These are phyloP conservation scores for Syncephalastrum monosporum DNA, from an alignment of 371 early-diverging fungal genomes.

Conservation along the genomic window DNA sequence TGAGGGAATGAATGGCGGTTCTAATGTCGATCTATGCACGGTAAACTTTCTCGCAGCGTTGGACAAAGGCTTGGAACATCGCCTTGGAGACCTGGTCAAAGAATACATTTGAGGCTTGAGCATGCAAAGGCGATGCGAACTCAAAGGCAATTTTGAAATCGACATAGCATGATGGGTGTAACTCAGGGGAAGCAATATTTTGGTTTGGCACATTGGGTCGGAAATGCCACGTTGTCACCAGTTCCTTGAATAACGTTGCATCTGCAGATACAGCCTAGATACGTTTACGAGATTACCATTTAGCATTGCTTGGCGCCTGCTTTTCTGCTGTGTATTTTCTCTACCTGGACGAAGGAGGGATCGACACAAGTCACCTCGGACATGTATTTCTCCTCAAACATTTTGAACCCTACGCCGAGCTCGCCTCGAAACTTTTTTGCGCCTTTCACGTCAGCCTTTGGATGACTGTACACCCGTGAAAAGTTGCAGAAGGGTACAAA, in stretches of 20 bases:
- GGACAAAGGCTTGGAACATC: slow-evolving; percentile 75
- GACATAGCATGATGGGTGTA: slow-evolving; percentile 59
- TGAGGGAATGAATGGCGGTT: no score
- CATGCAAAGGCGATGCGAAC: slow-evolving; percentile 75
- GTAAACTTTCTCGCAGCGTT: slow-evolving; percentile 63
- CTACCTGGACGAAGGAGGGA: slow-evolving; percentile 54
- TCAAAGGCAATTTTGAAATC: slow-evolving; percentile 79
- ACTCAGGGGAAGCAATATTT: slow-evolving; percentile 23
- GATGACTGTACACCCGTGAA: slow-evolving; percentile 56
- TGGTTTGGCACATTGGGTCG: slow-evolving; percentile 45
- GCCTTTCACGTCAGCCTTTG: slow-evolving; percentile 8
- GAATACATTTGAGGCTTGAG: slow-evolving; percentile 71
- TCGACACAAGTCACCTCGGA: slow-evolving; percentile 70
- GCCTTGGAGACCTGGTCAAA: slow-evolving; percentile 73
- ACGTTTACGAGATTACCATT: neutral
- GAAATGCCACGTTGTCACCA: slow-evolving; percentile 71
- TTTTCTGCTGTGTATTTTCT: neutral
- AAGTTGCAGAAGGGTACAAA: slow-evolving; percentile 81
- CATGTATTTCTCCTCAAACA: slow-evolving; percentile 74
- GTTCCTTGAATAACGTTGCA: slow-evolving; percentile 65
- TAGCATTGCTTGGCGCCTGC: neutral
- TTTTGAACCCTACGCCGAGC: slow-evolving; percentile 73
- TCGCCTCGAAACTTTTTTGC: slow-evolving; percentile 57
- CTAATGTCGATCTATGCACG: neutral
- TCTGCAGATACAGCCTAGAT: slow-evolving; percentile 64